Evolutionary conservation across 2,329 filamentous ascomycete species (phyloP).

Genomic region (Scedosporium dehoogii): DNA sequence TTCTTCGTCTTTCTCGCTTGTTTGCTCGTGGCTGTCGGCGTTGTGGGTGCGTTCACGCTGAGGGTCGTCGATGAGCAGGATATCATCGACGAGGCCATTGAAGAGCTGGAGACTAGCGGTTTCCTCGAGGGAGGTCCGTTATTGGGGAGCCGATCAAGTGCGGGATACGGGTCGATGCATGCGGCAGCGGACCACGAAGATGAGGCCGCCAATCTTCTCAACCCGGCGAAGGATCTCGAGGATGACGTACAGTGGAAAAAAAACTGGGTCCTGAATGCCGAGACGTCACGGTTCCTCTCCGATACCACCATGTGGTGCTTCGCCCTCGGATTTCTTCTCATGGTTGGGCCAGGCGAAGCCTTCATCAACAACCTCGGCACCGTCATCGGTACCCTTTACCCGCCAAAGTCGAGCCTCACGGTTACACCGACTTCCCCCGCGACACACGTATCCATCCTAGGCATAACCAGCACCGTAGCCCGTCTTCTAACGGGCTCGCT

Average conservation of each 20-base stretch:
- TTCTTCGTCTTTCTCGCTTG: conserved; percentile 81
- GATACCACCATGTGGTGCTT: conserved; percentile 96
- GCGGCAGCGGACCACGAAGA: conserved; percentile 29
- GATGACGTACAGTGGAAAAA: conserved; percentile 60
- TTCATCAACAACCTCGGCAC: conserved; percentile 98
- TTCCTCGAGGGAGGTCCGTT: conserved; percentile 67
- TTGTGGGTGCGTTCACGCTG: conserved; percentile 65
- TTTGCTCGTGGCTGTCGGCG: conserved; percentile 59
- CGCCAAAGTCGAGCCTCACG: conserved; percentile 16
- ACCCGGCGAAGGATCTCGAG: conserved; percentile 26
- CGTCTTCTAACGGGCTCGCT: conserved; percentile 83
- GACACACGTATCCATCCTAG: conserved; percentile 89
- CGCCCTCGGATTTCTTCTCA: conserved; percentile 80
- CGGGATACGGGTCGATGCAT: conserved; percentile 54
- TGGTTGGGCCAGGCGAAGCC: conserved; percentile 90
- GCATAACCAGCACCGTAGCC: conserved; percentile 80
- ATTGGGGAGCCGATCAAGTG: conserved; percentile 47
- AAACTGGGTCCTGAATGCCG: conserved; percentile 81
- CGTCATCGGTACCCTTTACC: conserved; percentile 76
- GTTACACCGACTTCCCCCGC: conserved; percentile 50
- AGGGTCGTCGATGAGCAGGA: conserved; percentile 75
- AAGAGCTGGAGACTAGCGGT: conserved; percentile 83
- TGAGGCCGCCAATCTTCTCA: conserved; percentile 30
- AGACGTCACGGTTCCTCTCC: conserved; percentile 73
- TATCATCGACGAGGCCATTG: conserved; percentile 80